These are phyloP conservation scores for Tulasnella sp. DNA, from an alignment of 768 basidiomycete species.

Conservation along the genomic window DNA sequence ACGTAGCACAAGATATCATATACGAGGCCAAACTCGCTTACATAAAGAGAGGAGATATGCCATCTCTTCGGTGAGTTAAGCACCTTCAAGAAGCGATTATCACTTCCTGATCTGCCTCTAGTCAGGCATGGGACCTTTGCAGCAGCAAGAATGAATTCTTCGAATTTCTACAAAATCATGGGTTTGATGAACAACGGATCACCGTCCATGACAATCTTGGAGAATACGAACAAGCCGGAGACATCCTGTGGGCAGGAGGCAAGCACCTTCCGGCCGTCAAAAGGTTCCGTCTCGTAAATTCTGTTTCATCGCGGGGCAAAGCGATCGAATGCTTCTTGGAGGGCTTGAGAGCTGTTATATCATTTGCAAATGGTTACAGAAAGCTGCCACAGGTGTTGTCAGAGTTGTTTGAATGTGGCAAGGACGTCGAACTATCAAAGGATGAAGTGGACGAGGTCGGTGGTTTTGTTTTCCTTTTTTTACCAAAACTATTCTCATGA, in stretches of 20 bases:
- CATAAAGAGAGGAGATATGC: constrained; percentile 40
- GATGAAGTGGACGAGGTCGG: neutral
- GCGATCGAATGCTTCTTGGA: constrained; percentile 9
- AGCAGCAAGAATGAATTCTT: constrained; percentile 48
- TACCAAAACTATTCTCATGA: no score
- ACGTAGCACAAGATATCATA: constrained; percentile 38
- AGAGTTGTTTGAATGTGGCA: neutral
- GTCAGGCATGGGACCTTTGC: constrained; percentile 50
- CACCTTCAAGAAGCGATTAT: neutral
- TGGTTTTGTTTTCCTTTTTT: no score
- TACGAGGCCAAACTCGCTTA: constrained; percentile 48
- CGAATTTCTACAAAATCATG: constrained; percentile 53
- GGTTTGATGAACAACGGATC: constrained; percentile 49
- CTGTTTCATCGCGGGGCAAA: neutral
- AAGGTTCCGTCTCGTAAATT: neutral
- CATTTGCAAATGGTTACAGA: neutral
- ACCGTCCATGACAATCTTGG: constrained; percentile 44
- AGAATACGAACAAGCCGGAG: constrained; percentile 48
- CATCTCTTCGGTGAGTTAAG: constrained; percentile 34
- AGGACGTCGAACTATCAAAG: neutral
- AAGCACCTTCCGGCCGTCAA: neutral
- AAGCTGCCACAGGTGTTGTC: neutral
- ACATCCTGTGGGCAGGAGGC: constrained; percentile 48
- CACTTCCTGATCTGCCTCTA: constrained; percentile 32
- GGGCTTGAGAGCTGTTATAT: neutral